Evolutionary conservation across 1,284 basidiomycete species (phyloP).

Genomic region (Farysia itapuensis): DNA sequence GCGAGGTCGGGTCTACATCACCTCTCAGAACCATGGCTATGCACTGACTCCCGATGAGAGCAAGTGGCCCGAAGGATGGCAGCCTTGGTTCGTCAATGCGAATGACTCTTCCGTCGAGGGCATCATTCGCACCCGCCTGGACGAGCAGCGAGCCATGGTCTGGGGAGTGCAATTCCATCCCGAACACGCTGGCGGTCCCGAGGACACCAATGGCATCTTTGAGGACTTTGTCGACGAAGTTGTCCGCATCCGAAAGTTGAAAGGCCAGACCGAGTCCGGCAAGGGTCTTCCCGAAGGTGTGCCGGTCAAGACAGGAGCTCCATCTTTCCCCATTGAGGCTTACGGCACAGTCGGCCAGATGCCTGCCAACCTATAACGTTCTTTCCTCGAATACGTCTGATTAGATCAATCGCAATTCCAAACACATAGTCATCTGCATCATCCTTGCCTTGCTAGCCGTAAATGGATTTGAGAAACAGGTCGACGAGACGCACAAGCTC

Average conservation of each 20-base stretch:
- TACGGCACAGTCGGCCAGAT: slow-evolving; percentile 27
- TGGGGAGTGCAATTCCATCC: slow-evolving; percentile 60
- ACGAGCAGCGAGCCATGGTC: slow-evolving; percentile 39
- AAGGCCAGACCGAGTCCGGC: slow-evolving; percentile 15
- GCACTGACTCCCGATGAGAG: slow-evolving; percentile 47
- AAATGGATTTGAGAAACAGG: no score
- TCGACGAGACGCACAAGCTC: slow-evolving; percentile 25
- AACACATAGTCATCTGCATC: no score
- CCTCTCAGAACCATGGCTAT: slow-evolving; percentile 67
- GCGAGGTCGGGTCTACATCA: slow-evolving; percentile 95
- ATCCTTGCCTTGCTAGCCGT: no score
- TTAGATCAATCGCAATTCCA: no score
- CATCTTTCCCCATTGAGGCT: slow-evolving; percentile 24
- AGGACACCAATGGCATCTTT: slow-evolving; percentile 57
- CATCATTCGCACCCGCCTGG: slow-evolving; percentile 45
- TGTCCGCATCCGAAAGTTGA: slow-evolving; percentile 40
- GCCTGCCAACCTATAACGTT: slow-evolving; percentile 20
- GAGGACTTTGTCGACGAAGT: slow-evolving; percentile 57
- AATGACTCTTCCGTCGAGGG: slow-evolving; percentile 58
- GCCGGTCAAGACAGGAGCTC: slow-evolving; percentile 18
- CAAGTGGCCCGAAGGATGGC: slow-evolving; percentile 56
- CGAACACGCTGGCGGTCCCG: slow-evolving; percentile 57
- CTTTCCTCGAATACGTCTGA: no score
- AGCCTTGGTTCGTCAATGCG: slow-evolving; percentile 58
- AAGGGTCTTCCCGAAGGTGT: slow-evolving; percentile 20